Evolutionary conservation across 2,329 filamentous ascomycete species (phyloP), one percentile per base, ranked within the genome.

Genomic region (Helotiales sp.): DNA sequence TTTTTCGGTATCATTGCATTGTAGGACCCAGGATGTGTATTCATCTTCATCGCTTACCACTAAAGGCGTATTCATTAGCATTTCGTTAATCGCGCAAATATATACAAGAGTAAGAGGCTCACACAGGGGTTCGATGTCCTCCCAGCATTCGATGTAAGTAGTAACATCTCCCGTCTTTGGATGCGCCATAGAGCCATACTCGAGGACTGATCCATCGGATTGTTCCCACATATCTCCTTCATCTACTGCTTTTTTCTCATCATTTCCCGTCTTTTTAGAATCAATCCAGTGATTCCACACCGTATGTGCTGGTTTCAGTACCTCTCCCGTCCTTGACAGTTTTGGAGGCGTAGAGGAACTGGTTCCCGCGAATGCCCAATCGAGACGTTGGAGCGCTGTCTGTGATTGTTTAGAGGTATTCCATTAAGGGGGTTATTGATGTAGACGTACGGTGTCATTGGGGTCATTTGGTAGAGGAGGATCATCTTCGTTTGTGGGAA

Each of bases 131-230:
- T 64, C 60, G 6, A 69, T 30, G 63, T 73, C 71, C 36, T 65
- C 59, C 71, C 71, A 73, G 15, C 68, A 62, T 56, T 73, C 71
- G 55, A 72, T 63, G 56, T 73, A 73, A 3, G 62, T 61, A 24
- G 65, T 65, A 22, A 67, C 58, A 3, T 58, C 44, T 2, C 71
- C 70, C 0, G 61, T 72, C 7, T 54, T 59, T 1, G 67, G 65
- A 58, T 73, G 63, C 1, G 59, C 49, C 61, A 69, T 70, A 2
- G 27, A 55, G 1, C 71, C 71, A 7, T 60, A 63, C 31, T 73
- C 71, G 30, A 73, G 46, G 13, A 68, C 63, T 27, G 67, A 61
- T 5, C 66, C 59, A 25, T 62, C 56, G 9, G 31, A 27, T 46
- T 64, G 55, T 1, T 64, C 63, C n/a, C 54, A 64, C 68, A 73